A percentile compares a stretch with the other conserved stretches of the same genome.
phyloP scores from a whole-genome alignment of 2,329 filamentous ascomycete genomes.

The Ascochyta lentis region DNA sequence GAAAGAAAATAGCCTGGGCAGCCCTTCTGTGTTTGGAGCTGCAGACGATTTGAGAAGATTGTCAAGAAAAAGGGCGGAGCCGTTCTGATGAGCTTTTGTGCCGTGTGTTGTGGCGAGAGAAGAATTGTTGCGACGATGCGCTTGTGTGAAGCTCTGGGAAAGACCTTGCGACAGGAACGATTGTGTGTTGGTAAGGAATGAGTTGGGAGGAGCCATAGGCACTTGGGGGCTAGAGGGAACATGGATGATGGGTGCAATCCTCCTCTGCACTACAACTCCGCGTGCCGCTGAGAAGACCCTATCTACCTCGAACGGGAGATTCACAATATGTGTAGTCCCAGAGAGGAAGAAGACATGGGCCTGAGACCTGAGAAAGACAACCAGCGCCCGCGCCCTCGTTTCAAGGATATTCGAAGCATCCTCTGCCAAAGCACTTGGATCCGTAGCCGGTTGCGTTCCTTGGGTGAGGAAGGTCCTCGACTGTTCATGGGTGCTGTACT shows the following conservation, averaged over 20 bases:
- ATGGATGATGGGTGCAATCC: slow-evolving; percentile 61
- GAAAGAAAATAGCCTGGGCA: slow-evolving; percentile 80
- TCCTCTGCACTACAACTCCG: slow-evolving; percentile 87
- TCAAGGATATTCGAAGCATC: slow-evolving; percentile 30
- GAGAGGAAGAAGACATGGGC: slow-evolving; percentile 92
- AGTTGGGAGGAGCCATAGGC: slow-evolving; percentile 75
- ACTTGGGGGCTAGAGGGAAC: slow-evolving; percentile 47
- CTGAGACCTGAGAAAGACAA: slow-evolving; percentile 91
- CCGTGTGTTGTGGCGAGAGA: slow-evolving; percentile 35
- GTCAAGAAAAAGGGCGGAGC: slow-evolving; percentile 38
- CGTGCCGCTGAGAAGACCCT: slow-evolving; percentile 80
- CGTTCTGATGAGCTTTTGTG: slow-evolving; percentile 30
- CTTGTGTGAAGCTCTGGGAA: slow-evolving; percentile 50
- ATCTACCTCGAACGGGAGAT: slow-evolving; percentile 94
- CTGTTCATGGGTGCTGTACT: slow-evolving; percentile 21
- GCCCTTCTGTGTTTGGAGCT: slow-evolving; percentile 54
- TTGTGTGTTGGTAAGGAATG: slow-evolving; percentile 68
- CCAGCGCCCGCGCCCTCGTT: slow-evolving; percentile 65
- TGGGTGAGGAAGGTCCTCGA: slow-evolving; percentile 39
- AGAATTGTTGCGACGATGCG: slow-evolving; percentile 33
- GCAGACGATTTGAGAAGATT: slow-evolving; percentile 38
- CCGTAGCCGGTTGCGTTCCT: slow-evolving; percentile 42
- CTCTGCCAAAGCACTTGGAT: slow-evolving; percentile 31
- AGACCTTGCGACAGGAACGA: slow-evolving; percentile 62
- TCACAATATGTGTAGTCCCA: slow-evolving; percentile 85